Conservation (phyloP, 257 asterid species). For the Oldenlandia corymbosa region DNA sequence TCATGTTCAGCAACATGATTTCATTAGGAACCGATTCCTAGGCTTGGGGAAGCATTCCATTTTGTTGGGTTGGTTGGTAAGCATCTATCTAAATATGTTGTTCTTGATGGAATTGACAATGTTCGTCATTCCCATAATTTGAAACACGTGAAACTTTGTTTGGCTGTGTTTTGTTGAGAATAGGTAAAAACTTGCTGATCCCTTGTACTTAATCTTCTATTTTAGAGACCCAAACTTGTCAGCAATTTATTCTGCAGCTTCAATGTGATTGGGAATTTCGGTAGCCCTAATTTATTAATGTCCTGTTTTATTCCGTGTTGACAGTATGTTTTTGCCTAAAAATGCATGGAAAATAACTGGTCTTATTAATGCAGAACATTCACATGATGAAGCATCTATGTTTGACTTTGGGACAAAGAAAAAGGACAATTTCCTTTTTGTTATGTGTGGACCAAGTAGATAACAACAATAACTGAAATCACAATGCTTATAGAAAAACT, state of each 20-base stretch:
- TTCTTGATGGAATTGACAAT: conserved; percentile 1
- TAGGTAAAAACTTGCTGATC: too few relatives aligned
- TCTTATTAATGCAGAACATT: neutral
- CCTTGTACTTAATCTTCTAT: neutral
- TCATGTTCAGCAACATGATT: conserved; percentile 82
- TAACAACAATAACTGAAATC: too few relatives aligned
- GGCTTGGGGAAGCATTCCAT: conserved; percentile 61
- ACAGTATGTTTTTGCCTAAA: neutral
- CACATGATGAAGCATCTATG: neutral
- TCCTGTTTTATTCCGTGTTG: neutral
- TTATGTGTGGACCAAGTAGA: neutral
- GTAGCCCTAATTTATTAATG: too few relatives aligned
- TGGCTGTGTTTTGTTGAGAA: neutral
- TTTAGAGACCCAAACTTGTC: neutral
- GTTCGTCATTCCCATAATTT: neutral
- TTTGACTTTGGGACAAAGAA: neutral
- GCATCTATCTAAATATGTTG: conserved; percentile 16
- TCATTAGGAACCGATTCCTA: conserved; percentile 69
- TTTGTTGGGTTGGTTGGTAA: conserved; percentile 75
- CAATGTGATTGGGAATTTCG: too few relatives aligned
- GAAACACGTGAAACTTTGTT: neutral
- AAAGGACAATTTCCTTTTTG: neutral
- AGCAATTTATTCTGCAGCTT: neutral
- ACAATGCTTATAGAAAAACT: too few relatives aligned
- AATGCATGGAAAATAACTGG: neutral